Evolutionary conservation across 176 grass and related monocot genomes (phyloP).

Genomic region (Calamus simplicifolius): DNA sequence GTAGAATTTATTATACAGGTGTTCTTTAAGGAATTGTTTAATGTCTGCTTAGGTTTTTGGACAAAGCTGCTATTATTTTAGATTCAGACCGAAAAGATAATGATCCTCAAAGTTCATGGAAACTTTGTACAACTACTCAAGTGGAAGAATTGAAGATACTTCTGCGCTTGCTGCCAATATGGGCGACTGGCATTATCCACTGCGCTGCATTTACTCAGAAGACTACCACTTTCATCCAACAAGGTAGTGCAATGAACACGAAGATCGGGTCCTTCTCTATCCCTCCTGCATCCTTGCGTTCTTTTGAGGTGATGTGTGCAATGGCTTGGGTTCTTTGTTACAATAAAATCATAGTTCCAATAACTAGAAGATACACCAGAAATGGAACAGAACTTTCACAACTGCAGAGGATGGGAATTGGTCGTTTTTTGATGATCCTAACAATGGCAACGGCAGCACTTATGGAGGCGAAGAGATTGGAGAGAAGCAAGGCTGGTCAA

Average conservation of each 20-base stretch:
- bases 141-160: slow-evolving; percentile 22
- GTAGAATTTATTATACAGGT: no score
- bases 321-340: slow-evolving; percentile 15
- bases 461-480: slow-evolving; percentile 41
- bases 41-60: slow-evolving; percentile 2
- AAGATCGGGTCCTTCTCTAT: slow-evolving; percentile 6
- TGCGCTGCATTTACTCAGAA: slow-evolving; percentile 12
- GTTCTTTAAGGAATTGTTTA: background rate
- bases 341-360: slow-evolving; percentile 1
- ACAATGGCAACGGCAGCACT: slow-evolving; percentile 48
- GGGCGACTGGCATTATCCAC: slow-evolving; percentile 7
- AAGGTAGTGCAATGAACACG: slow-evolving; percentile 12
- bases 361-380: background rate
- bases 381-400: slow-evolving; percentile 26
- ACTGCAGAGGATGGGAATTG: slow-evolving; percentile 81
- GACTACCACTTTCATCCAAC: slow-evolving; percentile 17
- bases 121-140: slow-evolving; percentile 13
- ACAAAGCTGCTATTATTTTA: slow-evolving; percentile 13
- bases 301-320: slow-evolving; percentile 9
- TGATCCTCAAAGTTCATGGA: slow-evolving; percentile 3
- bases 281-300: slow-evolving; percentile 9
- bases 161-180: slow-evolving; percentile 13
- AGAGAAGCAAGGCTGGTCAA: slow-evolving; percentile 4
- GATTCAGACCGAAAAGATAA: background rate
- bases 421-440: slow-evolving; percentile 45